phyloP scores from a whole-genome alignment of 1,284 basidiomycete genomes.

The Pyrrhoderma noxium region DNA sequence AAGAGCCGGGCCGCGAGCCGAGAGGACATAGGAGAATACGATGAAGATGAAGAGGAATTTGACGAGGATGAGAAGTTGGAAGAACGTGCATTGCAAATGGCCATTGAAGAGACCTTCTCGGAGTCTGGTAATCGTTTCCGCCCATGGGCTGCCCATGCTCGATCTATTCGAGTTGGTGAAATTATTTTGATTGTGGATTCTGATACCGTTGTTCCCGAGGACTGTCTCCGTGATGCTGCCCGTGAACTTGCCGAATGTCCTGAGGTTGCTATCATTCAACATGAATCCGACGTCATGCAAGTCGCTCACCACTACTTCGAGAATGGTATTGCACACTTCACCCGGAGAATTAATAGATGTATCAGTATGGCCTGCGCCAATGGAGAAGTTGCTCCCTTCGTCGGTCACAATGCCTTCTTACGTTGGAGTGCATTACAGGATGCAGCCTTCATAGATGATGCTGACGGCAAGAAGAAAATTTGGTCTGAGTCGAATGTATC shows the following conservation, averaged over 20 bases:
- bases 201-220: constrained; percentile 82
- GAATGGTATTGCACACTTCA: constrained; percentile 80
- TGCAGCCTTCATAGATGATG: constrained; percentile 60
- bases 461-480: constrained; percentile 60
- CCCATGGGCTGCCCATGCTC: constrained; percentile 60
- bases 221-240: constrained; percentile 80
- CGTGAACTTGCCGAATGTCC: constrained; percentile 71
- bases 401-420: constrained; percentile 85
- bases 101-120: constrained; percentile 60
- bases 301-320: constrained; percentile 84
- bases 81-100: constrained; percentile 55
- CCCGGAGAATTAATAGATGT: constrained; percentile 67
- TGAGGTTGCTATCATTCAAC: constrained; percentile 78
- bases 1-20: constrained; percentile 32
- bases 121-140: constrained; percentile 46
- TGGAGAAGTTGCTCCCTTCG: constrained; percentile 79
- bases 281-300: constrained; percentile 82
- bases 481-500: constrained; percentile 84
- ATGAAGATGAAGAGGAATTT: constrained; percentile 23
- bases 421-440: constrained; percentile 83
- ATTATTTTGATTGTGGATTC: constrained; percentile 70
- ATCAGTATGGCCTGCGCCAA: constrained; percentile 73
- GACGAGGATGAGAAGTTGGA: constrained; percentile 38
- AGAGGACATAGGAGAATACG: constrained; percentile 24
- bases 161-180: constrained; percentile 52